A percentile compares a stretch with the other conserved stretches of the same genome.
phyloP scores from a whole-genome alignment of 257 asterid species.

The Leonotis leonurus region DNA sequence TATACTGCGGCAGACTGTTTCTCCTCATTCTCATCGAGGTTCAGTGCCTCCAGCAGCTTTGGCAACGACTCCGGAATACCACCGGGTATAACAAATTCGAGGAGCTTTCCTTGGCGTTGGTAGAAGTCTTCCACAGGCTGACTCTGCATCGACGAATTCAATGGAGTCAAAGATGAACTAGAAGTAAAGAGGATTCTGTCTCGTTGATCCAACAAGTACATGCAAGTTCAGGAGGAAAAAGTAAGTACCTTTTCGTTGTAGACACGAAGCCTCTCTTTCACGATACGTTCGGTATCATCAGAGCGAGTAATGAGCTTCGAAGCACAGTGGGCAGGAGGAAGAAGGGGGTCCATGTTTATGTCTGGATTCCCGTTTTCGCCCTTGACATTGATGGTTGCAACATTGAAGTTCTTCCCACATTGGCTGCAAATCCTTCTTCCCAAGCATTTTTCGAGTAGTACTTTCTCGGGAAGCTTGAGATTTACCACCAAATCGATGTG shows the following conservation, averaged over 20 bases:
- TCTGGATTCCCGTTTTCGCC: conserved; percentile 91
- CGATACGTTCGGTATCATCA: conserved; percentile 83
- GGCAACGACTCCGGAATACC: conserved; percentile 96
- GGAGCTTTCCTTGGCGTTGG: conserved; percentile 55
- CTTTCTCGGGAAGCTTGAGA: conserved; percentile 90
- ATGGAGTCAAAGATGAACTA: background rate
- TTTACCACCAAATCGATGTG: conserved; percentile 91
- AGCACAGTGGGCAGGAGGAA: conserved; percentile 69
- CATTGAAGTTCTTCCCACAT: conserved; percentile 92
- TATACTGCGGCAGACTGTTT: conserved; percentile 62
- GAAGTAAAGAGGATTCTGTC: no score
- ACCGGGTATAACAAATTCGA: conserved; percentile 84
- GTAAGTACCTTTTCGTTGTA: conserved; percentile 75
- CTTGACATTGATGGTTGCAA: conserved; percentile 66
- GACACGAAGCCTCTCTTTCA: conserved; percentile 69
- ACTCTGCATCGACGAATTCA: conserved; percentile 43
- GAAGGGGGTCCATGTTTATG: conserved; percentile 86
- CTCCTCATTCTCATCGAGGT: conserved; percentile 74
- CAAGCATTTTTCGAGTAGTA: conserved; percentile 83
- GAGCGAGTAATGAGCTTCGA: conserved; percentile 86
- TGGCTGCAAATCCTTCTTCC: conserved; percentile 86
- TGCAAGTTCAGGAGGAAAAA: background rate
- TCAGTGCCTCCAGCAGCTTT: conserved; percentile 73
- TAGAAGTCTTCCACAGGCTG: conserved; percentile 86
- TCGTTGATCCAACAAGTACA: background rate